Percentiles rank a stretch among this genome's conserved stretches.
These are phyloP conservation scores for Epichloe sp. DNA, from an alignment of 2,329 filamentous ascomycete genomes.

Conservation along the genomic window DNA sequence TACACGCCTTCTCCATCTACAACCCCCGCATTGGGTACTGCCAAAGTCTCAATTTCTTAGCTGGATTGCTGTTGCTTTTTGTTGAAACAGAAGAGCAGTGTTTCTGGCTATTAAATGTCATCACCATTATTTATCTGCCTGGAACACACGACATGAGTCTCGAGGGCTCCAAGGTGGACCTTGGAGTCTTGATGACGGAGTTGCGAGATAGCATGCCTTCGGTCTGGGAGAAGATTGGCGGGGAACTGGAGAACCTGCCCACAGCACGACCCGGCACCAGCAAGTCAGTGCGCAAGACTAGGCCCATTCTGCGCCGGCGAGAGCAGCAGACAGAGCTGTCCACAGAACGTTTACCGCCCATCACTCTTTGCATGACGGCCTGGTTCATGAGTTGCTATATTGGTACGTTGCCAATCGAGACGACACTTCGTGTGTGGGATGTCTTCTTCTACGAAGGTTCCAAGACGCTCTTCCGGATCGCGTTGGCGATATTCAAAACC, in stretches of 20 bases:
- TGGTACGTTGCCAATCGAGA: constrained; percentile 82
- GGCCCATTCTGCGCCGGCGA: constrained; percentile 27
- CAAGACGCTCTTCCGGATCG: constrained; percentile 85
- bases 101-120: constrained; percentile 87
- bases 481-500: constrained; percentile 80
- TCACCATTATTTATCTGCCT: constrained; percentile 76
- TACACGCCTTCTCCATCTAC: constrained; percentile 82
- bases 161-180: constrained; percentile 84
- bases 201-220: constrained; percentile 70
- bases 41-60: constrained; percentile 89
- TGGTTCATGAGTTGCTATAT: constrained; percentile 99
- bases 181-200: constrained; percentile 82
- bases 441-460: constrained; percentile 92
- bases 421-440: constrained; percentile 86
- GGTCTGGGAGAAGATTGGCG: constrained; percentile 80
- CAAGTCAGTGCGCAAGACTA: constrained; percentile 22
- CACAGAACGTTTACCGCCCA: constrained; percentile 59
- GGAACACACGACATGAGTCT: constrained; percentile 85
- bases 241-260: constrained; percentile 49
- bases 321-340: constrained; percentile 26
- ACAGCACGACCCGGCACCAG: constrained; percentile 22
- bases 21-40: constrained; percentile 91
- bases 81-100: constrained; percentile 78
- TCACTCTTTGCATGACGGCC: constrained; percentile 82
- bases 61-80: constrained; percentile 79